These are phyloP conservation scores for Allium fistulosum DNA, from an alignment of 106 monocot genomes.

Conservation along the genomic window DNA sequence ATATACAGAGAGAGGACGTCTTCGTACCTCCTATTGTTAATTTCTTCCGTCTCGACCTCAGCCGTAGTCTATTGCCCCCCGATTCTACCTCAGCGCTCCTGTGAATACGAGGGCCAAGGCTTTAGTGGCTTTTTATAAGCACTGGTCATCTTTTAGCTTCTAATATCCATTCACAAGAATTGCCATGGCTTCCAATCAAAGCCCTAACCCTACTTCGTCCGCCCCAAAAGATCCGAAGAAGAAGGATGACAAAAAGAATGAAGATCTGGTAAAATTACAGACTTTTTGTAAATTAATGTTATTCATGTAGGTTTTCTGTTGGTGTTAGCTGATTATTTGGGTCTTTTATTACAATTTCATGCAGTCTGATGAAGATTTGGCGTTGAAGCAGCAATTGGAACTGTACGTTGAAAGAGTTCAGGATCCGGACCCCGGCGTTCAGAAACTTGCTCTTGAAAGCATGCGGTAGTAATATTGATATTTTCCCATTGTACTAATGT, in stretches of 20 bases:
- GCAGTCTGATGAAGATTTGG: slow-evolving; percentile 93
- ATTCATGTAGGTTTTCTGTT: not conserved
- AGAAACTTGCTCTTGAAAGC: slow-evolving; percentile 93
- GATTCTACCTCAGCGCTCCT: too few species aligned
- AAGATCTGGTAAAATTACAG: slow-evolving; percentile 64
- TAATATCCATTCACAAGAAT: not conserved
- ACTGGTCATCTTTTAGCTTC: too few species aligned
- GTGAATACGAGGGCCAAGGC: too few species aligned
- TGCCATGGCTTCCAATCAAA: slow-evolving; percentile 62
- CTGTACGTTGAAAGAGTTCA: slow-evolving; percentile 87
- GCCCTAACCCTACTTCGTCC: slow-evolving; percentile 35
- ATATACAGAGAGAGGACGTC: too few species aligned
- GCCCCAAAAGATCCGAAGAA: slow-evolving; percentile 45
- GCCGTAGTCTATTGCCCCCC: too few species aligned
- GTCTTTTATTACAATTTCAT: not conserved
- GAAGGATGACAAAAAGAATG: slow-evolving; percentile 96
- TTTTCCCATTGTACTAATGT: too few species aligned
- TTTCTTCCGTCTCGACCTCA: too few species aligned
- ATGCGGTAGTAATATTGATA: slow-evolving; percentile 56
- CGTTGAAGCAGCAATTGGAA: slow-evolving; percentile 84
- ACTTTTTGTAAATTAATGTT: not conserved
- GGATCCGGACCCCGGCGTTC: slow-evolving; percentile 79
- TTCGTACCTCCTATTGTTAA: too few species aligned
- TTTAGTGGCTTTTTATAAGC: too few species aligned
- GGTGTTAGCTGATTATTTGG: not conserved